A percentile compares a stretch with the other conserved stretches of the same genome.
Conservation (phyloP, 2,329 filamentous ascomycete species). For the Calonectria hongkongensis region DNA sequence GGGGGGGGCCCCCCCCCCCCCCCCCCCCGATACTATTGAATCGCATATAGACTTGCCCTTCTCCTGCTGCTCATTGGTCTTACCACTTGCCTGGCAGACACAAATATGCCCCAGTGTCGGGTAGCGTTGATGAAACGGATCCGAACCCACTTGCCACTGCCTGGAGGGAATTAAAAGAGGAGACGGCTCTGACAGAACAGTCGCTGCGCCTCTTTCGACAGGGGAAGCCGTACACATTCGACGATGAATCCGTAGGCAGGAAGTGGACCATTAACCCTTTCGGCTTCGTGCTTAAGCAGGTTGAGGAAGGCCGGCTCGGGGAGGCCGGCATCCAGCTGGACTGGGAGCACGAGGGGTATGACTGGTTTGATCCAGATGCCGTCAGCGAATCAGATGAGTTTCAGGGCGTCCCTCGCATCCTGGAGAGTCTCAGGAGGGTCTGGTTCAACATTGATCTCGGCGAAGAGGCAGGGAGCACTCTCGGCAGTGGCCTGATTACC, state of each 20-base stretch:
- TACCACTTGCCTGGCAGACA: slow-evolving; percentile 60
- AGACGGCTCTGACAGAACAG: slow-evolving; percentile 71
- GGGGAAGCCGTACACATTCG: slow-evolving; percentile 76
- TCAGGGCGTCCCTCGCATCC: slow-evolving; percentile 74
- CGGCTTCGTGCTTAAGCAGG: slow-evolving; percentile 70
- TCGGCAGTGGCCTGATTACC: slow-evolving; percentile 67
- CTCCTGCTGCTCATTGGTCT: not conserved
- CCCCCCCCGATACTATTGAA: not conserved
- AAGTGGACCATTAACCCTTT: slow-evolving; percentile 80
- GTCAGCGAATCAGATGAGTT: slow-evolving; percentile 68
- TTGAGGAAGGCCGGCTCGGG: slow-evolving; percentile 53
- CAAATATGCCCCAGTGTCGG: slow-evolving; percentile 78
- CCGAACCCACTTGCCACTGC: slow-evolving; percentile 72
- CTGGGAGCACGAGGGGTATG: slow-evolving; percentile 77
- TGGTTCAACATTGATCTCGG: slow-evolving; percentile 75
- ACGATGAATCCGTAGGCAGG: slow-evolving; percentile 70
- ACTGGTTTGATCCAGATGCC: slow-evolving; percentile 73
- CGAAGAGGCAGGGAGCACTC: slow-evolving; percentile 63
- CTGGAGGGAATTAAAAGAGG: slow-evolving; percentile 77
- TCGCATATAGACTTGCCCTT: not conserved
- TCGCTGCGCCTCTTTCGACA: slow-evolving; percentile 71
- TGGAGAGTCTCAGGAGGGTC: slow-evolving; percentile 75
- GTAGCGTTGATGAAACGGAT: slow-evolving; percentile 74
- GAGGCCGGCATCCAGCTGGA: slow-evolving; percentile 72
- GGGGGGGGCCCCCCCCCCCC: too few relatives aligned